phyloP scores from a whole-genome alignment of 805 yeast genomes.

The Hanseniaspora vineae region DNA sequence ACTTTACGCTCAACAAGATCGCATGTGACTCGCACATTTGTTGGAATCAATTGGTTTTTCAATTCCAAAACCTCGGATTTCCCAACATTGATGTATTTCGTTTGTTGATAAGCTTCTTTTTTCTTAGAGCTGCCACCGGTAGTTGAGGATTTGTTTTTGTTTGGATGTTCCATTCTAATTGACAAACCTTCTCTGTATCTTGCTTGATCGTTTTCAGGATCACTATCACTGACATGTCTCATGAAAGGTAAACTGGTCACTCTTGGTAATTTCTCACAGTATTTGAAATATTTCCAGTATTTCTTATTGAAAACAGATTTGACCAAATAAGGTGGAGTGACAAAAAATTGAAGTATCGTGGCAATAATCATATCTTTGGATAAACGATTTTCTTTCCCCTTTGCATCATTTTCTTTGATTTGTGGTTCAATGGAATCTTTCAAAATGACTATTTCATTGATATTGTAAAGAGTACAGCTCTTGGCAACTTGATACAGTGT shows the following conservation, averaged over 20 bases:
- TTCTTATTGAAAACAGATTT: constrained; percentile 46
- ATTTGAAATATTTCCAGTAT: constrained; percentile 34
- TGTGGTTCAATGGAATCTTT: constrained; percentile 30
- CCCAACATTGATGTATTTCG: constrained; percentile 73
- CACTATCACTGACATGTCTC: constrained; percentile 19
- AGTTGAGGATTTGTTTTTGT: constrained; percentile 4
- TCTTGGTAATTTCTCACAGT: constrained; percentile 60
- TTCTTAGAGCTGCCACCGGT: constrained; percentile 21
- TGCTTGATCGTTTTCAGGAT: constrained; percentile 25
- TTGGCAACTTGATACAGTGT: constrained; percentile 70
- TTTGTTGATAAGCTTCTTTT: constrained; percentile 40
- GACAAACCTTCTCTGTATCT: constrained; percentile 49
- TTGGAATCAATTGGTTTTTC: constrained; percentile 49
- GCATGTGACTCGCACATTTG: constrained; percentile 70
- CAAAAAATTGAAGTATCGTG: constrained; percentile 59
- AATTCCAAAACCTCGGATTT: constrained; percentile 45
- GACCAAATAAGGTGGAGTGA: constrained; percentile 73
- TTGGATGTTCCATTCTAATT: constrained; percentile 28
- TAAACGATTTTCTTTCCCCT: constrained; percentile 4
- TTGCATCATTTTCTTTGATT: constrained; percentile 8
- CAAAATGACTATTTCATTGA: constrained; percentile 61
- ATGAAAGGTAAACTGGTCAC: constrained; percentile 66
- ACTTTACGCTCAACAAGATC: constrained; percentile 47
- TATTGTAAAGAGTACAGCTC: constrained; percentile 54
- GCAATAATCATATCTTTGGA: constrained; percentile 44